A percentile compares a stretch with the other conserved stretches of the same genome.
Evolutionary conservation across 1,284 basidiomycete genomes (phyloP).

Genomic region (Pulveroboletus sp.): DNA sequence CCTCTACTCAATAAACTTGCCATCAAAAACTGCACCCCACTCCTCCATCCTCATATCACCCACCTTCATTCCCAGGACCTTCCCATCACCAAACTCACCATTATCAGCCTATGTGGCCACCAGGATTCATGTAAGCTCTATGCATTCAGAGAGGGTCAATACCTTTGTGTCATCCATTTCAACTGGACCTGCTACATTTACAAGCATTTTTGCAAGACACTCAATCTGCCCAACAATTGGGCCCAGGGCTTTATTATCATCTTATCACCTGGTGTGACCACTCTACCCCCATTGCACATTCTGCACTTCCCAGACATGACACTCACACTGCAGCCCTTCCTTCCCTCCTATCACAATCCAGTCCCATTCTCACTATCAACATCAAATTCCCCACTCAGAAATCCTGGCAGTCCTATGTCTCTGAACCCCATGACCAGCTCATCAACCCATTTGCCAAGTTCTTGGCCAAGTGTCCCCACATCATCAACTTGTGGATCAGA

Average conservation of each 20-base stretch:
- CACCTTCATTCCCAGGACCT: constrained; percentile 30
- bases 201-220: constrained; percentile 24
- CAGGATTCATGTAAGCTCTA: constrained; percentile 21
- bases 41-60: constrained; percentile 14
- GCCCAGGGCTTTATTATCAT: constrained; percentile 12
- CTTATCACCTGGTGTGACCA: constrained; percentile 10
- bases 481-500: constrained; percentile 21
- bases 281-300: constrained; percentile 8
- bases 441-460: constrained; percentile 26
- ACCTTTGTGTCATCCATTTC: constrained; percentile 34
- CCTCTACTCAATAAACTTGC: constrained; percentile 32
- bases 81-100: constrained; percentile 37
- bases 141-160: constrained; percentile 30
- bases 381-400: constrained; percentile 34
- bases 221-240: constrained; percentile 12
- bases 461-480: constrained; percentile 23
- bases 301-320: constrained; percentile 3
- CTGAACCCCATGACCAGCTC: constrained; percentile 27
- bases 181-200: constrained; percentile 41
- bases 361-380: constrained; percentile 33
- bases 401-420: constrained; percentile 29
- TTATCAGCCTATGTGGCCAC: constrained; percentile 27
- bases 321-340: neutral
- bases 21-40: constrained; percentile 36
- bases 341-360: constrained; percentile 14